Evolutionary conservation across 179 eudicot genomes (phyloP).

Genomic region (Actinidia chinensis): DNA sequence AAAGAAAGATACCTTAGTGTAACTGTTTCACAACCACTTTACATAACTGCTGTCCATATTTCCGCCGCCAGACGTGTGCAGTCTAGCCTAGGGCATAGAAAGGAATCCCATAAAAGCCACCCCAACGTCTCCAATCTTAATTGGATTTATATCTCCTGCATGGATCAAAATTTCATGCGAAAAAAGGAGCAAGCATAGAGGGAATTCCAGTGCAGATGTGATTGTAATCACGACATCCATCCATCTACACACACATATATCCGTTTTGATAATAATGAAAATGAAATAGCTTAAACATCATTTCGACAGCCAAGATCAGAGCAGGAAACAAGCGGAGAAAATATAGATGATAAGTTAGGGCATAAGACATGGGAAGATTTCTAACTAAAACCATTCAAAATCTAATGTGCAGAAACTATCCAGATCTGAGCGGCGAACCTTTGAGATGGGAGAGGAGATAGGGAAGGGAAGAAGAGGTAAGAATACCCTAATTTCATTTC

Average conservation of each 20-base stretch:
- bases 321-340: neutral
- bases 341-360: neutral
- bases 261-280: too few species aligned
- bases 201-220: neutral
- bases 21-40: too few species aligned
- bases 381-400: neutral
- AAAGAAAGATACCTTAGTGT: too few species aligned
- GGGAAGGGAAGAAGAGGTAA: constrained; percentile 49
- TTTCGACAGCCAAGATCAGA: neutral
- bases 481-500: constrained; percentile 53
- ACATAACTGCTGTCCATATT: too few species aligned
- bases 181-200: neutral
- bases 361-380: neutral
- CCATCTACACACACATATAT: neutral
- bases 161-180: constrained; percentile 20
- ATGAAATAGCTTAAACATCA: neutral
- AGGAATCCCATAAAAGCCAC: neutral
- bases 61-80: too few species aligned
- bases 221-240: neutral
- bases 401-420: neutral
- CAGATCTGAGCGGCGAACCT: constrained; percentile 42
- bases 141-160: constrained; percentile 16
- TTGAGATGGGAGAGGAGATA: constrained; percentile 61
- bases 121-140: neutral
- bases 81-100: too few species aligned